Conservation (phyloP, 208 protist species). For the Crithidia mellificae region DNA sequence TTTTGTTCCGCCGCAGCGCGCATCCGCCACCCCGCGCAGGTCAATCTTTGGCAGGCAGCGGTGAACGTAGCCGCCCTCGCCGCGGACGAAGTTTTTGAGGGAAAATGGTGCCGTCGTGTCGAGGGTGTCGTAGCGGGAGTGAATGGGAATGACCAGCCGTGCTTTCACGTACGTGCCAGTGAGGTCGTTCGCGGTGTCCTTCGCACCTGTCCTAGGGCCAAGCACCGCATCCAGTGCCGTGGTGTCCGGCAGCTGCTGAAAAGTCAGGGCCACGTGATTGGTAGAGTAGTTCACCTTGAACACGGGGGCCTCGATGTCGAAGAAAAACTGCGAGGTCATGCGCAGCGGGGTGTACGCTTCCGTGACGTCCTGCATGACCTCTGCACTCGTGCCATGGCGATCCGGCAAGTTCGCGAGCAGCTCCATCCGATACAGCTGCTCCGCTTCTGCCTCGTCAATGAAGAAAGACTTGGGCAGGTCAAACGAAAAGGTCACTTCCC, state of each 20-base stretch:
- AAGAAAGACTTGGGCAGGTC: constrained; percentile 68
- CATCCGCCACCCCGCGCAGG: constrained; percentile 23
- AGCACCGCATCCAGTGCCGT: constrained; percentile 19
- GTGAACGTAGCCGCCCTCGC: constrained; percentile 42
- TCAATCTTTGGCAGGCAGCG: constrained; percentile 51
- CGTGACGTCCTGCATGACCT: constrained; percentile 36
- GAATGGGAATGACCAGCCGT: constrained; percentile 72
- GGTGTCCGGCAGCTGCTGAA: constrained; percentile 9
- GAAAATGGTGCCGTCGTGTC: constrained; percentile 49
- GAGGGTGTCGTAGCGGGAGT: constrained; percentile 74
- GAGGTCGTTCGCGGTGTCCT: too few relatives aligned
- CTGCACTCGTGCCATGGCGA: constrained; percentile 1
- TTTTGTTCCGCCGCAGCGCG: constrained; percentile 9
- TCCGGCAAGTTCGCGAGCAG: background rate
- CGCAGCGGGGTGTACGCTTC: constrained; percentile 33
- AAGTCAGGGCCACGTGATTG: constrained; percentile 46
- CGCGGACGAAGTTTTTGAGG: constrained; percentile 39
- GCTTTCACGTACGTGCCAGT: background rate
- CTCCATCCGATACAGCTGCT: constrained; percentile 58
- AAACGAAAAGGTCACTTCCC: constrained; percentile 35
- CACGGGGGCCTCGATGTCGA: constrained; percentile 83
- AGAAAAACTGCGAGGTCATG: constrained; percentile 49
- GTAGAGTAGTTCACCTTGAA: constrained; percentile 65
- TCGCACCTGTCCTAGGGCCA: background rate
- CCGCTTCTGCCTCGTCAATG: constrained; percentile 66